Base-by-base conservation (phyloP, 2,329 filamentous ascomycete genomes). In the Fragosphaeria purpurea region DNA sequence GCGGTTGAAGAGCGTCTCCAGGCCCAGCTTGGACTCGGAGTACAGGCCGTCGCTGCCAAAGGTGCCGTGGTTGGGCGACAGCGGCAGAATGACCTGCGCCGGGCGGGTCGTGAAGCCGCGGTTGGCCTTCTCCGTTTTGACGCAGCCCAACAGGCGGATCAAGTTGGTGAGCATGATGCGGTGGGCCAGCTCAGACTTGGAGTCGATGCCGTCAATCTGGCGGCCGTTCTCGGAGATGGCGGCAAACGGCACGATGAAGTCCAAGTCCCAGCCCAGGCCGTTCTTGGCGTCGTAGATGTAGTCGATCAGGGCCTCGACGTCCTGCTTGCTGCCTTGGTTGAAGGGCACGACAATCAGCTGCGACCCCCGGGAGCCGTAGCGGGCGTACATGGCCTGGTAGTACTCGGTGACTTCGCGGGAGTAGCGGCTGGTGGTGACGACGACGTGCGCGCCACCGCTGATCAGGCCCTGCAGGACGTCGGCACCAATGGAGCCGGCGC, bases 81-180 rank as follows among this genome's bases (percentile, higher is more conserved):
- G 76, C 44, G 93, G 93, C 32, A 98, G 79, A 55, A 98, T 90
- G 61, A 97, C 91, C 69, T 98, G 93, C 32, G 93, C 93, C 46
- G 93, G 93, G 40, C 93, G 87, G 37, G 93, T 98, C 72, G 95
- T 89, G 62, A 93, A 95, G 52, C 87, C 88, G 58, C 86, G 83
- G 57, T 85, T 78, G 33, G 84, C 77, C 76, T 98, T 98, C 67
- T 97, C 86, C 6, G 82, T 71, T 78, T 97, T 98, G 70, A 98
- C 85, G 56, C 74, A 82, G 60, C 93, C 93, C 50, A 98, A 77
- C 54, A 98, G 83, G 59, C 93, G 88, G 56, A 97, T 75, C 8
- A 98, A 76, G 69, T 98, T 98, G 62, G 93, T 98, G 67, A 98
- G 75, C 93, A 98, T 97, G 73, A 98, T 96, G 57, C 93, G 88